A percentile compares a stretch with the other conserved stretches of the same genome.
These are phyloP conservation scores for Acacia acuminata DNA, from an alignment of 306 rosid species.

Conservation along the genomic window DNA sequence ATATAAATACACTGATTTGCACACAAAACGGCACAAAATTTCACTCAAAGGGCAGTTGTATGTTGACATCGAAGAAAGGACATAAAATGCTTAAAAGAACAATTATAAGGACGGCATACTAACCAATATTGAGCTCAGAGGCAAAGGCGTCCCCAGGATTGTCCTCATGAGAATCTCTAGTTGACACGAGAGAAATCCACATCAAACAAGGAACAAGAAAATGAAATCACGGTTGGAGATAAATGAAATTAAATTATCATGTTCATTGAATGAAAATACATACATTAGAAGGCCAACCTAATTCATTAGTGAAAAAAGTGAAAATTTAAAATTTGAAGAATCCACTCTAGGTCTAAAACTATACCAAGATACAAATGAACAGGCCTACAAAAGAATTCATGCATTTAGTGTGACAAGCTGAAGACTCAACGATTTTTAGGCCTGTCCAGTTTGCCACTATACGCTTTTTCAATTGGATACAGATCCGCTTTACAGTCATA, in stretches of 20 bases:
- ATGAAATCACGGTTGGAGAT: constrained; percentile 4
- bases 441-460: neutral
- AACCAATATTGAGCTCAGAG: constrained; percentile 60
- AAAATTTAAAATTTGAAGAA: neutral
- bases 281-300: neutral
- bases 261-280: constrained; percentile 7
- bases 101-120: constrained; percentile 32
- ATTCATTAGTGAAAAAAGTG: neutral
- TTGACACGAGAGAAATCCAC: constrained; percentile 36
- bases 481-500: neutral
- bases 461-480: neutral
- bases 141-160: constrained; percentile 58
- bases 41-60: neutral
- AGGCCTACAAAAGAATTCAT: constrained; percentile 6
- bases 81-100: neutral
- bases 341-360: neutral
- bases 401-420: neutral
- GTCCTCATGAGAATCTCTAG: constrained; percentile 66
- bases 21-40: neutral
- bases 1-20: neutral
- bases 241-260: constrained; percentile 15
- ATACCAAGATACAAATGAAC: neutral
- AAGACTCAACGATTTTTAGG: neutral
- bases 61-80: neutral
- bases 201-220: constrained; percentile 32